A percentile compares a stretch with the other conserved stretches of the same genome.
These are phyloP conservation scores for Ustilago lituana DNA, from an alignment of 1,284 basidiomycete species.

Conservation along the genomic window DNA sequence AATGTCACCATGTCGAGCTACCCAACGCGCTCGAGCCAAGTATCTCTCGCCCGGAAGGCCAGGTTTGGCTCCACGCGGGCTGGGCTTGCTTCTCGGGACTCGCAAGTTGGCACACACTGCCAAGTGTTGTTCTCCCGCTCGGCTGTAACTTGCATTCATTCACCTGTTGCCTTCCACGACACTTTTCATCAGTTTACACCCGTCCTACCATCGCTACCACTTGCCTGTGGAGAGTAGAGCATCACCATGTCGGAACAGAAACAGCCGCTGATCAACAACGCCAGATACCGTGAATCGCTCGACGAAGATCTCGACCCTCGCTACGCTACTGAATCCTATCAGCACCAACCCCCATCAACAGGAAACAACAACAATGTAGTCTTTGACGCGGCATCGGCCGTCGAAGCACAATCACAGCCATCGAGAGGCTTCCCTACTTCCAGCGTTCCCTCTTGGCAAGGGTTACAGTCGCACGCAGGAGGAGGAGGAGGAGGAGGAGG, in stretches of 20 bases:
- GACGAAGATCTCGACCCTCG: conserved; percentile 53
- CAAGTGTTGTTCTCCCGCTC: conserved; percentile 7
- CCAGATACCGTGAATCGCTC: conserved; percentile 36
- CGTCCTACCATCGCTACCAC: too few species aligned
- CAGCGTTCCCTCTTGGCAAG: conserved; percentile 18
- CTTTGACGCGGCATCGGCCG: conserved; percentile 39
- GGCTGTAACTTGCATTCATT: neutral
- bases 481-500: conserved; percentile 10
- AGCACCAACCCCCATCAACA: conserved; percentile 35
- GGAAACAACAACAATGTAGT: conserved; percentile 24
- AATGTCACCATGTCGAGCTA: neutral
- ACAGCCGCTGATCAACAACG: conserved; percentile 32
- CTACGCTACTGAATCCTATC: conserved; percentile 57
- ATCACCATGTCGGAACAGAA: conserved; percentile 37
- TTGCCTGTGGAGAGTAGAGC: neutral
- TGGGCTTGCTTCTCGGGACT: conserved; percentile 4
- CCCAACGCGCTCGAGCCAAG: conserved; percentile 2
- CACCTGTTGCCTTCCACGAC: neutral
- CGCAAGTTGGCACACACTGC: neutral
- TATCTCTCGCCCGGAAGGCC: neutral
- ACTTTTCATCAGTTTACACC: too few species aligned
- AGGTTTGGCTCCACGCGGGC: neutral
- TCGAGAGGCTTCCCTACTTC: conserved; percentile 5
- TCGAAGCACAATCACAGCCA: conserved; percentile 34
- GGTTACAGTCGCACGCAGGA: neutral